Base-by-base conservation (phyloP, 2,329 filamentous ascomycete species). In the Xylaria sp. region DNA sequence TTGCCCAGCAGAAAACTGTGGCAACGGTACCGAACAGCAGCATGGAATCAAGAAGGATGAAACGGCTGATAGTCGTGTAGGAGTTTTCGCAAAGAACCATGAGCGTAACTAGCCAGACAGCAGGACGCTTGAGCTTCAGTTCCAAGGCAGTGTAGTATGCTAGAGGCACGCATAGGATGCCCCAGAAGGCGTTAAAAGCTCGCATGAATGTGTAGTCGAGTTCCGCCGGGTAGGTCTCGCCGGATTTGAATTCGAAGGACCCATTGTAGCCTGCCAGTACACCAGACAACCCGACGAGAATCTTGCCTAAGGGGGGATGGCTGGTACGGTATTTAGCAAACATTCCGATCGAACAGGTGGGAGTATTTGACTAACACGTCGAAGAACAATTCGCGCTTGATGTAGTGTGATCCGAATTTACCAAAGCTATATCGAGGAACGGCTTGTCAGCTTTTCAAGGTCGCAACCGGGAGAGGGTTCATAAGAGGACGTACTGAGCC, bases 81-180 rank as follows among this genome's bases (percentile, higher is more conserved):
- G 96, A 98, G 85, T 99, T 99, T 82, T 99, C 96, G 85, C 94
- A 99, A 49, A 99, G 89, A 53, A 99, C 94, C 93, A 97, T 97
- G 75, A 98, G 85, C 23, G 94, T 96, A 67, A 98, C 90, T 66
- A 99, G 87, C 96, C 96, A 99, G 74, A 97, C 93, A 59, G 94
- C 92, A 49, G 93, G 91, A 73, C 92, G 90, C 78, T 89, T 90
- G 79, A 98, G 91, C 79, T 94, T 92, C 76, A 99, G 85, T 81
- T 97, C 94, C 77, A 91, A 92, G 40, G 95, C 95, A 44, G 96
- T 99, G 81, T 89, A 98, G 85, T 98, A 99, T 65, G 96, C 95
- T 81, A 99, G 83, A 20, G 96, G 96, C 56, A 99, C 90, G 78
- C 93, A 97, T 69, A 96, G 85, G 70, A 94, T 95, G 69, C 96